These are phyloP conservation scores for Neoboletus subvelutipes DNA, from an alignment of 768 basidiomycete genomes.

Conservation along the genomic window DNA sequence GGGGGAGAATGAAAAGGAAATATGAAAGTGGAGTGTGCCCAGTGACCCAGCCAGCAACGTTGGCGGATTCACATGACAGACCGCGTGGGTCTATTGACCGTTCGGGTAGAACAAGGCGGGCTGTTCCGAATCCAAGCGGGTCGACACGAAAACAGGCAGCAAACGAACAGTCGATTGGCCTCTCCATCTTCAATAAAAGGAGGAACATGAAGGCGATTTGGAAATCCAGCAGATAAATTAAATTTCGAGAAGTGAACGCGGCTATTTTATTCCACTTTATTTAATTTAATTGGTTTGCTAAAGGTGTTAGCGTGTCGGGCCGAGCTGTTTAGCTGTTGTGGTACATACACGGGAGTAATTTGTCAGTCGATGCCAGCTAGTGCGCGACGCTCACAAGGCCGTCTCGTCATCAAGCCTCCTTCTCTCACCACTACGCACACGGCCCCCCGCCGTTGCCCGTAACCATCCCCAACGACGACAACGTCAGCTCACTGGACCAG, in stretches of 20 bases:
- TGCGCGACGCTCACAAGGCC: slow-evolving; percentile 18
- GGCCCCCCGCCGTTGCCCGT: slow-evolving; percentile 2
- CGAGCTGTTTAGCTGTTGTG: slow-evolving; percentile 11
- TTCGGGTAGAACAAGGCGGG: slow-evolving; percentile 2
- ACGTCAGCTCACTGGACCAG: not conserved
- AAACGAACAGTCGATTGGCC: not conserved
- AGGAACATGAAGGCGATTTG: not conserved
- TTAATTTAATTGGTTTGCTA: not conserved
- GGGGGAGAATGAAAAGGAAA: slow-evolving; percentile 12
- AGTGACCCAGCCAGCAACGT: not conserved
- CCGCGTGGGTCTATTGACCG: slow-evolving; percentile 4
- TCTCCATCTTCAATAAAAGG: too few relatives aligned
- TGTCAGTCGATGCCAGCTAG: slow-evolving; percentile 15
- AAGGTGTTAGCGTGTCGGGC: slow-evolving; percentile 11
- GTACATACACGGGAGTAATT: slow-evolving; percentile 21
- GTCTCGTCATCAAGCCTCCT: slow-evolving; percentile 15
- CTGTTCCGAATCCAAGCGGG: slow-evolving; percentile 10
- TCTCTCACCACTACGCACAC: slow-evolving; percentile 23
- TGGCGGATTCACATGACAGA: slow-evolving; percentile 13
- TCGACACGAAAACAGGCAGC: slow-evolving; percentile 4
- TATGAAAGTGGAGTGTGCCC: slow-evolving; percentile 7
- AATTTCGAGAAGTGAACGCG: not conserved
- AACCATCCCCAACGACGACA: slow-evolving; percentile 15
- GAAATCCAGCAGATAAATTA: not conserved
- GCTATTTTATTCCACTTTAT: not conserved